Base-by-base conservation (phyloP, 1,284 basidiomycete species). In the Ceraceosorus guamensis region DNA sequence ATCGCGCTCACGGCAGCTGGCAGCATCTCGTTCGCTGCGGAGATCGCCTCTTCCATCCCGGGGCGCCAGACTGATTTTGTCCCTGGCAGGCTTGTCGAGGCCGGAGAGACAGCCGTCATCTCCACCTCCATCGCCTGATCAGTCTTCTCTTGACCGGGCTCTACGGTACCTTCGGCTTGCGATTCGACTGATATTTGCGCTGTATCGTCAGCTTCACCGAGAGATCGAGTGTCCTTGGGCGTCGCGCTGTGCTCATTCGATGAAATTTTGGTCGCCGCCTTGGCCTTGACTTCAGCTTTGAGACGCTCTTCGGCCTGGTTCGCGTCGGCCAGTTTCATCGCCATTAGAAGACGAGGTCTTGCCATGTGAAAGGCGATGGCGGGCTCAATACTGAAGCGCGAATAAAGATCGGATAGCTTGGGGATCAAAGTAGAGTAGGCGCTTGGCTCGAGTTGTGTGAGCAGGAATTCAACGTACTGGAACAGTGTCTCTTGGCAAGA, bases 391-490 rank as follows among this genome's bases (percentile, higher is more conserved):
- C 65, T 68, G 52, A 75, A 76, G 46, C 73, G 66, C 1, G 55
- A 39, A 39, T 60, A 60, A 0, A 75, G 59, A 5, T 63, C 61
- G 6, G 60, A 34, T 2, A 73, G 58, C 31, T 55, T 54, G 0
- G 71, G 73, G 18, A 75, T 53, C 7, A 66, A 57, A 37, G 56
- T 56, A 3, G 71, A 64, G 43, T 72, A 72, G 24, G 62, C 62
- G 37, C 53, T 53, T 4, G 66, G 60, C 31, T 67, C 63, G 14
- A 71, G 60, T 18, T 68, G 62, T 50, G 65, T 65, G 48, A 62
- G 62, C 32, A 73, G 61, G 52, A 76, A 76, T 46, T 76, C 72
- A 37, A 68, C 61, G 55, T 73, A 76, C 57, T 76, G 73, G 46
- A 76, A 64, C 8, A 76, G 57, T 41, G 68, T 63, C 47, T 70